These are phyloP conservation scores for Globisporangium paroecandrum DNA, from an alignment of 352 stramenopile genomes.

Conservation along the genomic window DNA sequence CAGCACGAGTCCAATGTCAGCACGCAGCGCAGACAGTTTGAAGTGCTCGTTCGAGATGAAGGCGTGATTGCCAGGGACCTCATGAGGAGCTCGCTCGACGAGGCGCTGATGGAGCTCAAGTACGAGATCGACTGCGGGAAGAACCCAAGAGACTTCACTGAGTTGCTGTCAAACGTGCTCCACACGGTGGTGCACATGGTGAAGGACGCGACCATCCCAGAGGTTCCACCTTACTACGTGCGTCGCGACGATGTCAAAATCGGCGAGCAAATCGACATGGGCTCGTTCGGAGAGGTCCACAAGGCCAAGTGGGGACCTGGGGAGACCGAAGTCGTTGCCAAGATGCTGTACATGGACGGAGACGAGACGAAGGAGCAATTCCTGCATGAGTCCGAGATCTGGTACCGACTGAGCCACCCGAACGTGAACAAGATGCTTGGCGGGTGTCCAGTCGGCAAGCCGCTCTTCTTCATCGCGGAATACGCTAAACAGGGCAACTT, in stretches of 20 bases:
- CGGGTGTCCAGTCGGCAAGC: slow-evolving; percentile 34
- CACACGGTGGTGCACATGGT: neutral
- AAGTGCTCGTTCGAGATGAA: neutral
- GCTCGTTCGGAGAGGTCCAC: slow-evolving; percentile 24
- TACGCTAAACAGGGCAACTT: neutral
- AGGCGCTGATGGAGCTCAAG: slow-evolving; percentile 1
- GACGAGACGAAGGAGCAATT: slow-evolving; percentile 24
- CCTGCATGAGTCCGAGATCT: slow-evolving; percentile 35
- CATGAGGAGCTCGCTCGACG: neutral
- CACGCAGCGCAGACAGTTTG: slow-evolving; percentile 10
- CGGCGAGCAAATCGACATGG: slow-evolving; percentile 23
- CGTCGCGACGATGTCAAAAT: slow-evolving; percentile 25
- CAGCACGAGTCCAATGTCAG: slow-evolving; percentile 7
- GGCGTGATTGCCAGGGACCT: neutral
- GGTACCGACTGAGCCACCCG: slow-evolving; percentile 30
- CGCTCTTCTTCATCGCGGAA: slow-evolving; percentile 22
- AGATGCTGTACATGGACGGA: slow-evolving; percentile 22
- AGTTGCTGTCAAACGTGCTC: neutral
- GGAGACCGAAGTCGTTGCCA: slow-evolving; percentile 34
- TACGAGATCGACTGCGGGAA: neutral
- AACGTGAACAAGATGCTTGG: slow-evolving; percentile 40
- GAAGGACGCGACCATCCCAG: slow-evolving; percentile 9
- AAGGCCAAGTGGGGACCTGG: slow-evolving; percentile 20
- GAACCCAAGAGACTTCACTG: neutral
- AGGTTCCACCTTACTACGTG: slow-evolving; percentile 22